phyloP scores from a whole-genome alignment of 129 eudicot genomes.

The Saussurea involucrata region DNA sequence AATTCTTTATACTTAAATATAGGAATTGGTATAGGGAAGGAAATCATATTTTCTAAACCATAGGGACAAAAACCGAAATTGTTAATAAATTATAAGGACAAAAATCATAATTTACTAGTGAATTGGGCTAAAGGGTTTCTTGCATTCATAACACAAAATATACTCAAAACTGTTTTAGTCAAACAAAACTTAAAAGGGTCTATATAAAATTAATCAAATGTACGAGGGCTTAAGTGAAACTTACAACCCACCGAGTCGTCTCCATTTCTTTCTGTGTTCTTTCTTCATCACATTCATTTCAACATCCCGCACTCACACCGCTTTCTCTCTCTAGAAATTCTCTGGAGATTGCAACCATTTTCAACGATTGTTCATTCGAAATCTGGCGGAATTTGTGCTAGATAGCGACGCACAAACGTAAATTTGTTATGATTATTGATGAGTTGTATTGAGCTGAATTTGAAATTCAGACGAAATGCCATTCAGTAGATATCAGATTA shows the following conservation, averaged over 20 bases:
- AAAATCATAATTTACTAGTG: too few relatives aligned
- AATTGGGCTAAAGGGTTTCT: too few relatives aligned
- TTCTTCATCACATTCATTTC: constrained; percentile 16
- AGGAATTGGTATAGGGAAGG: too few relatives aligned
- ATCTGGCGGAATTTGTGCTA: not conserved
- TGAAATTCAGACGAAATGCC: constrained; percentile 46
- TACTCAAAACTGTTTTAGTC: too few relatives aligned
- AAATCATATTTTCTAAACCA: too few relatives aligned
- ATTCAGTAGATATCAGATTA: constrained; percentile 61
- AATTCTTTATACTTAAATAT: too few relatives aligned
- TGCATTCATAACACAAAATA: not conserved
- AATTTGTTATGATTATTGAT: not conserved
- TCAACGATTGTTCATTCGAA: not conserved
- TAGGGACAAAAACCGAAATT: too few relatives aligned
- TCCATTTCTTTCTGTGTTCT: constrained; percentile 14
- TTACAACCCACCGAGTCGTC: constrained; percentile 16
- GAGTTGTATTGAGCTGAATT: not conserved
- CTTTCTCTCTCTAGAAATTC: constrained; percentile 27
- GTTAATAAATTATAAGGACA: too few relatives aligned
- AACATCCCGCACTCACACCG: constrained; percentile 19
- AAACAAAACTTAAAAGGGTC: not conserved
- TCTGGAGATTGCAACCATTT: not conserved
- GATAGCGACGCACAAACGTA: not conserved
- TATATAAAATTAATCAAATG: not conserved
- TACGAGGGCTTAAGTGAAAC: constrained; percentile 1